These are phyloP conservation scores for Nicotiana knightiana DNA, from an alignment of 257 asterid species.

Conservation along the genomic window DNA sequence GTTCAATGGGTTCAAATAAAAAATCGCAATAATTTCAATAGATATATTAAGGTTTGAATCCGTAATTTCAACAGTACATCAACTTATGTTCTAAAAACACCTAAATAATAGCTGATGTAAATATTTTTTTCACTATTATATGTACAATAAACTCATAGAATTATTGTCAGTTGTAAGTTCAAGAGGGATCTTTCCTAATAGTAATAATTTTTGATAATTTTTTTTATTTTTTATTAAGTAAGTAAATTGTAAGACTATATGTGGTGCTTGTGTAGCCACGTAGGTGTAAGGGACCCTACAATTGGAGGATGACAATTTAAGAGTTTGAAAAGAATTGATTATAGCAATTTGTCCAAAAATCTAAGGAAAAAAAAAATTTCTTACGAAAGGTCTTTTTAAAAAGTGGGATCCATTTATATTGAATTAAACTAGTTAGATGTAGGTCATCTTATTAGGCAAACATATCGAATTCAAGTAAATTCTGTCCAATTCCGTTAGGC, in stretches of 20 bases:
- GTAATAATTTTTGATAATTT: neutral
- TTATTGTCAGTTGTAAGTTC: neutral
- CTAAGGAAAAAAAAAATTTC: too few species aligned
- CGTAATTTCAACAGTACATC: neutral
- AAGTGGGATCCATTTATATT: slow-evolving; percentile 45
- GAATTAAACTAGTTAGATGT: slow-evolving; percentile 41
- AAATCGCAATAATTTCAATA: neutral
- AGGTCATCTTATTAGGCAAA: slow-evolving; percentile 65
- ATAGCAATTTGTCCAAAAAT: slow-evolving; percentile 13
- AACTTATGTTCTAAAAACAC: too few species aligned
- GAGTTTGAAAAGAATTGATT: slow-evolving; percentile 23
- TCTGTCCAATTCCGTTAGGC: slow-evolving; percentile 55
- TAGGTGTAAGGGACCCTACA: neutral
- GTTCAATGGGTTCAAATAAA: neutral
- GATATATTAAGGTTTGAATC: neutral
- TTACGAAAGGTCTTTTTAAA: neutral
- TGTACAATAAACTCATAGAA: neutral
- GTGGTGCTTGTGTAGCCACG: slow-evolving; percentile 56
- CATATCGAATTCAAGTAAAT: slow-evolving; percentile 50
- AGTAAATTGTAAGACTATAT: neutral
- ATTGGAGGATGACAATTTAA: slow-evolving; percentile 6
- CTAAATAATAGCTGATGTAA: neutral
- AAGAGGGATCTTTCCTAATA: neutral
- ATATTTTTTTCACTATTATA: neutral
- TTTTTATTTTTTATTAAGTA: neutral